These are phyloP conservation scores for Allium fistulosum DNA, from an alignment of 106 monocot genomes.

Conservation along the genomic window DNA sequence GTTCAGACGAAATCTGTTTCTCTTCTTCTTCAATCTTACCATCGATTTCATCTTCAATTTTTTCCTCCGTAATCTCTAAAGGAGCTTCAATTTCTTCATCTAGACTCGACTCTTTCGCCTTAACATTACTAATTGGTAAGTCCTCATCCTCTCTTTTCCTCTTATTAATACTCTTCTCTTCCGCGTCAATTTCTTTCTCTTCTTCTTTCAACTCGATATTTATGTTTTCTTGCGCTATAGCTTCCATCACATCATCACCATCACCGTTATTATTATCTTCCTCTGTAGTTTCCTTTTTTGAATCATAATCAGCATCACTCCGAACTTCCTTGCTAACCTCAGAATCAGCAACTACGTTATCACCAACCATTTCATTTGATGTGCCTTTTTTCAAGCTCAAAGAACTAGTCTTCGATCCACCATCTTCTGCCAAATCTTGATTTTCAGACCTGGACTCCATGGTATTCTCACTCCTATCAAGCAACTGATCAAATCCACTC, in stretches of 20 bases:
- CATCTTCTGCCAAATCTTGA: slow-evolving; percentile 32
- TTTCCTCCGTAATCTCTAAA: slow-evolving; percentile 19
- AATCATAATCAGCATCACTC: slow-evolving; percentile 15
- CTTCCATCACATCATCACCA: too few species aligned
- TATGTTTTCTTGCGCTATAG: slow-evolving; percentile 23
- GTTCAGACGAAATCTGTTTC: slow-evolving; percentile 19
- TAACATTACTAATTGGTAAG: slow-evolving; percentile 4
- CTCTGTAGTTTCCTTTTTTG: slow-evolving; percentile 13
- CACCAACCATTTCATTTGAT: slow-evolving; percentile 23
- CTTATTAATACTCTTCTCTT: slow-evolving; percentile 10
- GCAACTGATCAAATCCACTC: slow-evolving; percentile 22
- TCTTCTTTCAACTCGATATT: slow-evolving; percentile 15
- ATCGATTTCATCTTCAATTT: slow-evolving; percentile 13
- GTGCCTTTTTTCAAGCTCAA: slow-evolving; percentile 32
- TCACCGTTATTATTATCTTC: slow-evolving; percentile 2
- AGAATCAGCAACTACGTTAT: neutral
- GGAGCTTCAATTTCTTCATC: slow-evolving; percentile 21
- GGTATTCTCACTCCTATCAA: slow-evolving; percentile 19
- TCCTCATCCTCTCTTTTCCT: slow-evolving; percentile 21
- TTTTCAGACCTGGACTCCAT: slow-evolving; percentile 42
- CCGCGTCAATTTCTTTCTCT: slow-evolving; percentile 10
- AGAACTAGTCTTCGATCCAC: slow-evolving; percentile 43
- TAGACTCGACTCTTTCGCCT: slow-evolving; percentile 7
- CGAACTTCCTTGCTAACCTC: slow-evolving; percentile 18
- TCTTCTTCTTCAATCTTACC: slow-evolving; percentile 36